Base-by-base conservation (phyloP, 345 rosid genomes). In the Arabidopsis suecica region DNA sequence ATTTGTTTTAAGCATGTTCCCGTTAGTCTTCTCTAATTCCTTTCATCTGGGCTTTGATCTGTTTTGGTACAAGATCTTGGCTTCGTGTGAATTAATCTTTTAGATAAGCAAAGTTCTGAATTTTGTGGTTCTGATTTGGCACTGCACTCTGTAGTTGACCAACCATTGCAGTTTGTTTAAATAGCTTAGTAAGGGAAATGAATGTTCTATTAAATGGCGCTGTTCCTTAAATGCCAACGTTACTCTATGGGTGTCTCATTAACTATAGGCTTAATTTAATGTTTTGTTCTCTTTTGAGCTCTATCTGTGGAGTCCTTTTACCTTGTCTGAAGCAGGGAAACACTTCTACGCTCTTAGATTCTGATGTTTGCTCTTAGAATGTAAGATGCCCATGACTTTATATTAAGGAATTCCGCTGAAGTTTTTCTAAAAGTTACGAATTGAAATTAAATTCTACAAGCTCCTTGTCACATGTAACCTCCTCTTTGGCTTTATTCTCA, bases 31-130 rank as follows among this genome's bases (percentile, higher is more conserved):
- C 25, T 57, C 4, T 7, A 13, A 20, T 6, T 58, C 36, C 16
- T 75, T 53, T 68, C 7, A 32, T 41, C 6, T 55, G 30, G 53
- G 33, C 7, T 77, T 7, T 65, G 65, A 53, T 70, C 71, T 51
- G 63, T 68, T 68, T 40, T 68, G 12, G 42, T 75, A 33, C 12
- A 73, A 53, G 66, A 66, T 67, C 69, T 20, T 38, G 37, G 54
- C 25, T 48, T 44, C 56, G 42, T 65, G 60, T 74, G 78, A 56
- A 74, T 65, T 23, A 11, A 22, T 45, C 59, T 57, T 45, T 33
- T 41, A 25, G 32, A 65, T 44, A 16, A 58, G 51, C 66, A 40
- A 23, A 38, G 7, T 51, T 51, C 34, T 75, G 38, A 51, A 32
- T 41, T 18, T 62, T 44, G 48, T 64, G 33, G 37, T 65, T 55